Percentiles rank a stretch among this genome's conserved stretches.
Evolutionary conservation across 257 asterid species (phyloP).

Genomic region (Echium plantagineum): DNA sequence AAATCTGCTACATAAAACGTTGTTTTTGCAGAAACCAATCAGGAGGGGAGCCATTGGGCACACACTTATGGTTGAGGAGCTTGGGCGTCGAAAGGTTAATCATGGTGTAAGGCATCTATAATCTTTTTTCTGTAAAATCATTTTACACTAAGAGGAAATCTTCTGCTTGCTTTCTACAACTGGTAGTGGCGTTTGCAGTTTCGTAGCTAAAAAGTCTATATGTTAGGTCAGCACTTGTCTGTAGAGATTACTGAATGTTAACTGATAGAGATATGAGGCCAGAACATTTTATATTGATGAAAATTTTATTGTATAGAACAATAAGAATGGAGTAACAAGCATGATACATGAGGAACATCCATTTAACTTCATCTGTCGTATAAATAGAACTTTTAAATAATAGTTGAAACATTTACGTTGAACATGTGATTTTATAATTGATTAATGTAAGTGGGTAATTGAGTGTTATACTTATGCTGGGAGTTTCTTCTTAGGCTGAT

Average conservation of each 20-base stretch:
- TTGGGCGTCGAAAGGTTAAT: conserved; percentile 76
- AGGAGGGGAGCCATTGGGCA: conserved; percentile 80
- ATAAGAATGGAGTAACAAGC: background rate
- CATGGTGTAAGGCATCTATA: conserved; percentile 44
- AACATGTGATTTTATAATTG: no score
- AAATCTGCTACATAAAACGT: background rate
- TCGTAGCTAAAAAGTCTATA: background rate
- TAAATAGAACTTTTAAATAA: background rate
- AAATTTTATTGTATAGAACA: background rate
- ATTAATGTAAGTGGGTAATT: background rate
- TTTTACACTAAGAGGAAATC: no score
- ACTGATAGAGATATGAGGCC: background rate
- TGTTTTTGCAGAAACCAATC: conserved; percentile 70
- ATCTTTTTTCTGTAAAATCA: background rate
- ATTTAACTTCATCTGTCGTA: no score
- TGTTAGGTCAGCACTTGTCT: background rate
- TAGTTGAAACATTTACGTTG: background rate
- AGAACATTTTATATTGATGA: background rate
- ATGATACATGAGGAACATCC: background rate
- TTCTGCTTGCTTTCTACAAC: background rate
- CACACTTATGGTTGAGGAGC: conserved; percentile 87
- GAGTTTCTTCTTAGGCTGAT: conserved; percentile 1
- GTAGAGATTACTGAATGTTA: background rate
- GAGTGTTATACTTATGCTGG: background rate
- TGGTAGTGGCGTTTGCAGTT: background rate